A percentile compares a stretch with the other conserved stretches of the same genome.
Conservation (phyloP, 139 green algal genomes). For the Dunaliella sp. region DNA sequence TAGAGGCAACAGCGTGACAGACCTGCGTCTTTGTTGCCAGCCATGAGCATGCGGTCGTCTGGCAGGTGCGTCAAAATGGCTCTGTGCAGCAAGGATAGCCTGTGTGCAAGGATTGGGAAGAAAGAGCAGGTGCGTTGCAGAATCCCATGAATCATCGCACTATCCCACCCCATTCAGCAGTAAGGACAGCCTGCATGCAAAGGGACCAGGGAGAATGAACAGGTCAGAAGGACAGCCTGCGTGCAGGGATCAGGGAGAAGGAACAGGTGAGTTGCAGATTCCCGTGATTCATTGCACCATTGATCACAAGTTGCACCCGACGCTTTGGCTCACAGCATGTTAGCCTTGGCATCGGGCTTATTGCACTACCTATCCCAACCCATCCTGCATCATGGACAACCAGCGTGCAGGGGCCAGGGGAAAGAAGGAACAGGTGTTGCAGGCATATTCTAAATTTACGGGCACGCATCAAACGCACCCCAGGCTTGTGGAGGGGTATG, state of each 20-base stretch:
- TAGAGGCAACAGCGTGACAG: background rate
- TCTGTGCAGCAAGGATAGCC: conserved; percentile 15
- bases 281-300: background rate
- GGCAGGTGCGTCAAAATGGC: conserved; percentile 10
- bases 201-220: no score
- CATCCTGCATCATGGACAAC: background rate
- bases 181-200: no score
- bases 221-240: conserved; percentile 8
- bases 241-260: background rate
- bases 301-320: no score
- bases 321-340: no score
- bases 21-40: background rate
- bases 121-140: background rate
- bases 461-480: no score
- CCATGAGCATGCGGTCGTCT: conserved; percentile 17
- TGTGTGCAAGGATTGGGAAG: background rate
- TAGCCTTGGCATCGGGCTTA: no score
- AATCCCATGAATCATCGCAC: background rate
- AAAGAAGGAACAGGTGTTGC: no score
- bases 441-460: no score
- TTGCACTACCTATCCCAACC: no score
- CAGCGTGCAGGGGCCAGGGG: no score
- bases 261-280: background rate
- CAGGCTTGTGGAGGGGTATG: no score
- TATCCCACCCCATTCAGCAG: background rate